Evolutionary conservation across 495 filamentous ascomycete genomes (phyloP).

Genomic region (Aspergillus kassunensis): DNA sequence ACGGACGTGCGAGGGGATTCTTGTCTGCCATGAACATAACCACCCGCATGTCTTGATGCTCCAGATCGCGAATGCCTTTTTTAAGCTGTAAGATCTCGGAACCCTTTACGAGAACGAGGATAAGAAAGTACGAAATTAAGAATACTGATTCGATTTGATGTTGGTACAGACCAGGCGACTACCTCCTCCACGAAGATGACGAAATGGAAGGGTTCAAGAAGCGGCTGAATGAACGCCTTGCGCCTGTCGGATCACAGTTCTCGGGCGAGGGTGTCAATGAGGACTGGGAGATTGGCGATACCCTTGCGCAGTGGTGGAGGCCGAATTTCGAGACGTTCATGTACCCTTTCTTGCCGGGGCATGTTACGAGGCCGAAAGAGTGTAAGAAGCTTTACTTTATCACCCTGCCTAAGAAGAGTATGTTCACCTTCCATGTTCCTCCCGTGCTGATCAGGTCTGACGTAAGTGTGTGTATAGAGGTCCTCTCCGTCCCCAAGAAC

Average conservation of each 20-base stretch:
- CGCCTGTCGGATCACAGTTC: conserved; percentile 83
- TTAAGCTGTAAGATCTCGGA: conserved; percentile 65
- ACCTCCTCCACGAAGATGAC: conserved; percentile 82
- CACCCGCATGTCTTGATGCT: conserved; percentile 98
- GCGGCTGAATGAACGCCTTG: conserved; percentile 85
- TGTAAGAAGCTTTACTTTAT: conserved; percentile 99
- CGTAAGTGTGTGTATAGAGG: conserved; percentile 52
- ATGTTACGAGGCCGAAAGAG: conserved; percentile 95
- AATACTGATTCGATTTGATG: not conserved
- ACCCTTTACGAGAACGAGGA: not conserved
- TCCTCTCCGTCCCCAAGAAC: conserved; percentile 97
- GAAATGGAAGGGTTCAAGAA: conserved; percentile 92
- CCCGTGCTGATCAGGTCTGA: not conserved
- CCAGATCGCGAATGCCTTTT: conserved; percentile 98
- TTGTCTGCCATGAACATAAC: conserved; percentile 98
- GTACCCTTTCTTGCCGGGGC: conserved; percentile 95
- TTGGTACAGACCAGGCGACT: conserved; percentile 74
- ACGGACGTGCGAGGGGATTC: conserved; percentile 89
- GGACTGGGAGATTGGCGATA: conserved; percentile 92
- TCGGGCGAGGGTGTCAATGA: conserved; percentile 80
- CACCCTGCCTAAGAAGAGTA: conserved; percentile 86
- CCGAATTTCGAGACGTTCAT: conserved; percentile 99
- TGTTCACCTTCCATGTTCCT: not conserved
- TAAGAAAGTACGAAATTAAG: not conserved
- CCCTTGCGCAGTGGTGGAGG: conserved; percentile 95